phyloP scores from a whole-genome alignment of 129 eudicot genomes.

The Artemisia annua region DNA sequence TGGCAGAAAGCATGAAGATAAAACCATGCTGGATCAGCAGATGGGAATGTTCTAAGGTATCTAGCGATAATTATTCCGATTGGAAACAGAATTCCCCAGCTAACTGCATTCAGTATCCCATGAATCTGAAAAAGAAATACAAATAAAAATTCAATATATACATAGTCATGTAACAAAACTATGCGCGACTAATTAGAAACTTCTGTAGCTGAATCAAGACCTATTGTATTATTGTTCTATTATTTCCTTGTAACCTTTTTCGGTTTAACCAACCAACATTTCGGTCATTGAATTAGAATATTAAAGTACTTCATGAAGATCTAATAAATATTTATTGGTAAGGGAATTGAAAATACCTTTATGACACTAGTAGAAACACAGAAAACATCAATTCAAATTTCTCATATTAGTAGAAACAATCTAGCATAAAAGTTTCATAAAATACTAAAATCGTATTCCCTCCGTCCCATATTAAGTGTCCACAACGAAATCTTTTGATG shows the following conservation, averaged over 20 bases:
- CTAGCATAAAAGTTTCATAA: not conserved
- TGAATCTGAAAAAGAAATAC: conserved; percentile 57
- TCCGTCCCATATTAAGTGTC: too few relatives aligned
- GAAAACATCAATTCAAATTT: not conserved
- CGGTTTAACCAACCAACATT: conserved; percentile 6
- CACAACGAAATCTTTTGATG: too few relatives aligned
- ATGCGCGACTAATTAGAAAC: too few relatives aligned
- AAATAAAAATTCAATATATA: not conserved
- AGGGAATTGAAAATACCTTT: not conserved
- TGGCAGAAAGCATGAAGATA: conserved; percentile 82
- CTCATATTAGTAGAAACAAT: not conserved
- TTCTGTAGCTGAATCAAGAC: conserved; percentile 9
- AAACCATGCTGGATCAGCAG: conserved; percentile 91
- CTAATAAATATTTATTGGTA: too few relatives aligned
- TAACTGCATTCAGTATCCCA: conserved; percentile 82
- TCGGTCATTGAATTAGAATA: not conserved
- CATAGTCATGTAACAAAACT: too few relatives aligned
- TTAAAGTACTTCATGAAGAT: too few relatives aligned
- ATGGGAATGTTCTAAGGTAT: conserved; percentile 57
- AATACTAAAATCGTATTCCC: not conserved
- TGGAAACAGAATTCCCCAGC: conserved; percentile 85
- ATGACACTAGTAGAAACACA: not conserved
- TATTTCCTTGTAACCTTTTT: not conserved
- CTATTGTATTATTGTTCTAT: too few relatives aligned
- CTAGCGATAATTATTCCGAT: conserved; percentile 70